Conservation (phyloP, 768 basidiomycete genomes). For the Pulveroboletus sp. region DNA sequence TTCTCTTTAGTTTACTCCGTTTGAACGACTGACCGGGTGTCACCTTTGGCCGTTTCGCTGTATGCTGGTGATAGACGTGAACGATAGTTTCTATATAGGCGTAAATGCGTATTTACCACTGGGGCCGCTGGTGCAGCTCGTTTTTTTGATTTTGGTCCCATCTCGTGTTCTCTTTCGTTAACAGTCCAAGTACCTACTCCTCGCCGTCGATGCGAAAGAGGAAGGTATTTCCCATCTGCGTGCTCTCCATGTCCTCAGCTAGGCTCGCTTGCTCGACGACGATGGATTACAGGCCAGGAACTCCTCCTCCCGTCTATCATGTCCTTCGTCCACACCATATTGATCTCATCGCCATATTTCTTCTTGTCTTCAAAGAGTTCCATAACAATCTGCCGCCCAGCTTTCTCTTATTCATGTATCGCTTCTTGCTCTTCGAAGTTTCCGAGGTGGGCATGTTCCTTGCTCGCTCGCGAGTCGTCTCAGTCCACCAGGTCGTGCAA, state of each 20-base stretch:
- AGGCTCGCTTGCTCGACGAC: background rate
- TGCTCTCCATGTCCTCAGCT: background rate
- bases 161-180: slow-evolving; percentile 1
- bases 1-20: slow-evolving; percentile 41
- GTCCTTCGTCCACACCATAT: slow-evolving; percentile 76
- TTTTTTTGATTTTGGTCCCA: slow-evolving; percentile 32
- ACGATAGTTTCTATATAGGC: background rate
- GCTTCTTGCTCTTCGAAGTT: slow-evolving; percentile 64
- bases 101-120: slow-evolving; percentile 22
- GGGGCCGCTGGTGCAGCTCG: slow-evolving; percentile 28
- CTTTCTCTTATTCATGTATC: slow-evolving; percentile 61
- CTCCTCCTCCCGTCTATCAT: slow-evolving; percentile 60
- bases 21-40: slow-evolving; percentile 24
- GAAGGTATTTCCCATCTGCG: slow-evolving; percentile 19
- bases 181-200: too few relatives aligned
- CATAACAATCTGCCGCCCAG: slow-evolving; percentile 48
- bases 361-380: slow-evolving; percentile 59
- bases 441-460: slow-evolving; percentile 47
- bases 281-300: slow-evolving; percentile 34
- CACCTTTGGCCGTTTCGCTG: slow-evolving; percentile 62
- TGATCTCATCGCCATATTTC: slow-evolving; percentile 57
- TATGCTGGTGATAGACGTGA: slow-evolving; percentile 24
- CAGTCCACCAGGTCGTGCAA: slow-evolving; percentile 48
- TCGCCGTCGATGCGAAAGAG: slow-evolving; percentile 16
- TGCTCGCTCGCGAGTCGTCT: background rate